Base-by-base conservation (phyloP, 345 rosid species). In the Carallia brachiata region DNA sequence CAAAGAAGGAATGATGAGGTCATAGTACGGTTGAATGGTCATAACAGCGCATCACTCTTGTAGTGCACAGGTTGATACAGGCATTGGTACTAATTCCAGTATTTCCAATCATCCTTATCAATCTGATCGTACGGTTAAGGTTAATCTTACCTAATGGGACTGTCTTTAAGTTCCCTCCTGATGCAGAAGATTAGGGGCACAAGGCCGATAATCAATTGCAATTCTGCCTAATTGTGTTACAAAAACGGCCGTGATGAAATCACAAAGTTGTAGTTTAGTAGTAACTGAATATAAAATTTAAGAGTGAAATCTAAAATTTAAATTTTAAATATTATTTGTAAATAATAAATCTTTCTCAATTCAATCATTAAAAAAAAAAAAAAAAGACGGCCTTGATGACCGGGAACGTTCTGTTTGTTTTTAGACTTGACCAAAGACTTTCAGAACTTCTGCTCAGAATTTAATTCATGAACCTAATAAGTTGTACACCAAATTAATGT, bases 401-500 rank as follows among this genome's bases (percentile, higher is more conserved):
- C 37, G 19, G 30, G 17, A 56, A 31, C 27, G 59, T 59, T 58
- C 76, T 58, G 9, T 16, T 40, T 31, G 16, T 0, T 44, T 44
- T 40, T 6, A 36, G 59, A 66, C 48, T 68, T 40, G 71, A 59
- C 72, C 64, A 60, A 50, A 17, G 6, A 65, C 12, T 44, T 40
- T 40, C 47, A 55, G 31, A 28, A 19, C 36, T 10, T 17, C 5
- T 6, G 12, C 4, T 0, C 10, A 19, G 1, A 18, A 16, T 6
- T 65, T 65, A 18, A 72, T 40, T 65, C 30, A 34, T 55, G 59
- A 72, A 73, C 66, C 66, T 65, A 52, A 8, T 4, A 50, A 28
- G 56, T 40, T 73, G 76, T 62, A 60, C 36, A 59, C 76, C 70
- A 50, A 34, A 73, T 66, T 48, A 66, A 73, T 65, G 63, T 66